phyloP scores from a whole-genome alignment of 2,329 filamentous ascomycete species.

The Sporothrix mexicana region DNA sequence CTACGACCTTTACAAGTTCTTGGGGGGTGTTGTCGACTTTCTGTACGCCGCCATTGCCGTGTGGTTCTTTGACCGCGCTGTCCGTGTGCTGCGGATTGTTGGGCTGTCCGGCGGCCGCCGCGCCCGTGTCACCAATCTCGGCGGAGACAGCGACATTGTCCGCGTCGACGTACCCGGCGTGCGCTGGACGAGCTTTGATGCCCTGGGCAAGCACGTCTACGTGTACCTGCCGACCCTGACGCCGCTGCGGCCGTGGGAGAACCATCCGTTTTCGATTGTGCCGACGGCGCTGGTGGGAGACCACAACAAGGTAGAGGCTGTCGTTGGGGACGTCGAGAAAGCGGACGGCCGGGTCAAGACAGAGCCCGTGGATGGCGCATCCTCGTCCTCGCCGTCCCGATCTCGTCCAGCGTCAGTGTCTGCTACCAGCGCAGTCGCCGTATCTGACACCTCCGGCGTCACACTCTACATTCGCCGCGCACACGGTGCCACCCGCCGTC shows the following conservation, averaged over 20 bases:
- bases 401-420: background rate
- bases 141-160: conserved; percentile 43
- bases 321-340: background rate
- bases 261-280: conserved; percentile 59
- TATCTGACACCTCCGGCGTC: background rate
- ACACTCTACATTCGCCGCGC: conserved; percentile 12
- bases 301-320: background rate
- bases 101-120: background rate
- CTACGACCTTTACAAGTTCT: background rate
- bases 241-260: conserved; percentile 55
- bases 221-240: conserved; percentile 57
- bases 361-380: background rate
- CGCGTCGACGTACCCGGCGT: conserved; percentile 43
- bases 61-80: conserved; percentile 1
- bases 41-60: conserved; percentile 38
- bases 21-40: conserved; percentile 27
- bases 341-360: background rate
- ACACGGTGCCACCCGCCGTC: background rate
- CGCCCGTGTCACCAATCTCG: conserved; percentile 34
- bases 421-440: background rate
- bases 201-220: conserved; percentile 50
- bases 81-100: background rate
- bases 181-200: conserved; percentile 41
- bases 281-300: conserved; percentile 40
- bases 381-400: background rate